These are phyloP conservation scores for Nemania diffusa DNA, from an alignment of 2,329 filamentous ascomycete genomes.

Conservation along the genomic window DNA sequence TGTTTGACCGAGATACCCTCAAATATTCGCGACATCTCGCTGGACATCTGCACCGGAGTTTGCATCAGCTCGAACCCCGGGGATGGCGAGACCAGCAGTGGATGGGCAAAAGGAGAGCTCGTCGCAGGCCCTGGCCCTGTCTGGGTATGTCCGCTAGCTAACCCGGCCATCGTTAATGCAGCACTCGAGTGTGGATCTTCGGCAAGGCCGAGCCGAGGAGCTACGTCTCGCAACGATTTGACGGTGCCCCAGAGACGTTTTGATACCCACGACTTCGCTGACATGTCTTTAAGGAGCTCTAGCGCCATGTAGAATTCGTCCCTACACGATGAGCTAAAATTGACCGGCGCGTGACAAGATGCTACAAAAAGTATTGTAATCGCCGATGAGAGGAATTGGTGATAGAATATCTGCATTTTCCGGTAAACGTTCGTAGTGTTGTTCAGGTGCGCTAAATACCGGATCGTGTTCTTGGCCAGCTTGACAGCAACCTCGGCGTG, in stretches of 20 bases:
- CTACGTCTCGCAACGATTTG: constrained; percentile 75
- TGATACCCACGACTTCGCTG: constrained; percentile 75
- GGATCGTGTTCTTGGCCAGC: constrained; percentile 80
- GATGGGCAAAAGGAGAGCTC: constrained; percentile 34
- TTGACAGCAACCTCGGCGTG: constrained; percentile 80
- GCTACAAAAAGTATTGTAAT: constrained; percentile 81
- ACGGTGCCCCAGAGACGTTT: constrained; percentile 80
- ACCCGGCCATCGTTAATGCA: constrained; percentile 65
- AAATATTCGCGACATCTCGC: constrained; percentile 63
- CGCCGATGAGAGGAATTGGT: constrained; percentile 80
- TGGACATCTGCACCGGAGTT: constrained; percentile 63
- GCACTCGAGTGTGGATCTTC: constrained; percentile 63
- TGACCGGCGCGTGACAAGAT: constrained; percentile 77
- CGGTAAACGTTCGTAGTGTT: constrained; percentile 77
- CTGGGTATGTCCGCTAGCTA: constrained; percentile 58
- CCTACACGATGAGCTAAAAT: constrained; percentile 74
- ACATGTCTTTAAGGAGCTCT: constrained; percentile 78
- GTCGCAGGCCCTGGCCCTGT: constrained; percentile 37
- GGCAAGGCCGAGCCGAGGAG: constrained; percentile 73
- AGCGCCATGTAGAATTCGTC: constrained; percentile 84
- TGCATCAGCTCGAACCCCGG: constrained; percentile 37
- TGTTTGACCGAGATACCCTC: constrained; percentile 52
- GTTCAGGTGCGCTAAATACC: constrained; percentile 76
- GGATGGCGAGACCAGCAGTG: constrained; percentile 35
- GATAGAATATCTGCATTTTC: constrained; percentile 79